Evolutionary conservation across 2,329 filamentous ascomycete genomes (phyloP).

Genomic region (Colletotrichum sp.): DNA sequence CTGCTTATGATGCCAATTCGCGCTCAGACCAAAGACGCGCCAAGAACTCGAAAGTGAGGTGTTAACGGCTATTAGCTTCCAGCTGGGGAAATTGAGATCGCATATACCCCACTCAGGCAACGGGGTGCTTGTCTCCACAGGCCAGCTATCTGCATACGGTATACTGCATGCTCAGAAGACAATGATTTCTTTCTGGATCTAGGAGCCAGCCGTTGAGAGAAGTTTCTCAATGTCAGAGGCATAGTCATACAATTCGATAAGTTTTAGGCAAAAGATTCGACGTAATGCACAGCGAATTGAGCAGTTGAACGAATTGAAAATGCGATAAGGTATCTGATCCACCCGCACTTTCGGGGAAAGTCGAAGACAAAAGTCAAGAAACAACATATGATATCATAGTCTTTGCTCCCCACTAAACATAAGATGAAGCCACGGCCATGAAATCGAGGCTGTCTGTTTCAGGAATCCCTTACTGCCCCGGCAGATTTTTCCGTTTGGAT

Average conservation of each 20-base stretch:
- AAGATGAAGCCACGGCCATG: background rate
- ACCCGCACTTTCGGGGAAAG: background rate
- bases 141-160: background rate
- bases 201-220: rapidly evolving
- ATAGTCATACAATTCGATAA: rapidly evolving
- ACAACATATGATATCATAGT: background rate
- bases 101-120: background rate
- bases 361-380: rapidly evolving
- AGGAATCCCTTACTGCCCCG: background rate
- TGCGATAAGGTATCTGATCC: background rate
- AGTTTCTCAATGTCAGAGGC: background rate
- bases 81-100: background rate
- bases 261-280: background rate
- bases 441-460: background rate
- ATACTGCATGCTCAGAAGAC: background rate
- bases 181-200: background rate
- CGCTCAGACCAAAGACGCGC: background rate
- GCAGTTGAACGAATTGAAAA: background rate
- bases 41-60: background rate
- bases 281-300: background rate
- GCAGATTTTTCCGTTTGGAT: background rate
- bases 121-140: background rate
- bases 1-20: background rate
- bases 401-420: background rate
- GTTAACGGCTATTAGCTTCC: background rate